Evolutionary conservation across 768 basidiomycete species (phyloP).

Genomic region (Termitomyces sp.): DNA sequence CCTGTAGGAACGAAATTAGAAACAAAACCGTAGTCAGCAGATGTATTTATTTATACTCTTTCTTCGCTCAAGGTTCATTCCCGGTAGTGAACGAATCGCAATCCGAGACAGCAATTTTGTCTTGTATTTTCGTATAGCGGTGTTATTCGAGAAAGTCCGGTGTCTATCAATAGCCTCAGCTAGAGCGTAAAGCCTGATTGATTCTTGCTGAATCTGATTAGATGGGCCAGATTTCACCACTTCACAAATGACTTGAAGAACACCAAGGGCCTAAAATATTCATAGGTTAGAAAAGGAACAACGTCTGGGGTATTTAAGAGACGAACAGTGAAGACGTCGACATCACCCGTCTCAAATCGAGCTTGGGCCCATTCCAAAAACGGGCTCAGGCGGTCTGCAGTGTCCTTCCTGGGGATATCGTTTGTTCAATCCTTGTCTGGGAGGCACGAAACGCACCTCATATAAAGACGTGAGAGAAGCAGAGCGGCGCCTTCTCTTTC

Average conservation of each 20-base stretch:
- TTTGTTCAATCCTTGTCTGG: background rate
- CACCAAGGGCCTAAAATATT: constrained; percentile 54
- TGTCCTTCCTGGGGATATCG: constrained; percentile 51
- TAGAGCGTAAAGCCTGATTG: constrained; percentile 42
- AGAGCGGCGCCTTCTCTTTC: constrained; percentile 83
- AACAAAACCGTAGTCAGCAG: background rate
- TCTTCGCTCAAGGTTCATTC: constrained; percentile 27
- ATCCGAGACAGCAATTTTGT: constrained; percentile 67
- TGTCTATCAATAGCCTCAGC: constrained; percentile 37
- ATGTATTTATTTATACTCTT: constrained; percentile 35
- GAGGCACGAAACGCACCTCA: constrained; percentile 48
- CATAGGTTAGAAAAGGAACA: background rate
- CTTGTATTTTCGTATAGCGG: constrained; percentile 63
- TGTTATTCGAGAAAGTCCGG: constrained; percentile 46
- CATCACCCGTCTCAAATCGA: constrained; percentile 28
- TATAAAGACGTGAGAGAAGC: constrained; percentile 78
- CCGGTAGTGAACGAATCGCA: constrained; percentile 59
- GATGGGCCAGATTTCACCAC: constrained; percentile 61
- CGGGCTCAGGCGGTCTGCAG: constrained; percentile 37
- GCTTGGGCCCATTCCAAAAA: constrained; percentile 50
- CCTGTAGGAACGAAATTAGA: constrained; percentile 17
- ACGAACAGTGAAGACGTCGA: constrained; percentile 50
- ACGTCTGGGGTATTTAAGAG: constrained; percentile 1
- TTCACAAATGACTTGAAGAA: constrained; percentile 67
- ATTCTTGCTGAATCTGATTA: constrained; percentile 44